phyloP scores from a whole-genome alignment of 192 early-diverging fungal species.

The Rhizophlyctis rosea region DNA sequence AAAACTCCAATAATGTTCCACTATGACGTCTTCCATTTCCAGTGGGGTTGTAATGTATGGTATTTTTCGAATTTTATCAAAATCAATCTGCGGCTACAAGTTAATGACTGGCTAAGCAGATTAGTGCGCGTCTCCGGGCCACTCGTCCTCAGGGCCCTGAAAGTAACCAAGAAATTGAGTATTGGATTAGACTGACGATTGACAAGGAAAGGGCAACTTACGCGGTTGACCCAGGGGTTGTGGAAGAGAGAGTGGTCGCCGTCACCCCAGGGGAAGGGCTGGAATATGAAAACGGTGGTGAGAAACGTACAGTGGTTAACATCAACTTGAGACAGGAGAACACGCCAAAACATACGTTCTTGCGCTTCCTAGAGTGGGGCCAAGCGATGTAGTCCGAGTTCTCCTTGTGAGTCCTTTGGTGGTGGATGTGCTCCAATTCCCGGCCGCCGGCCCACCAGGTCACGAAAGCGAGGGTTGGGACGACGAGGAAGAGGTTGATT shows the following conservation, averaged over 20 bases:
- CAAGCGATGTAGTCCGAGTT: constrained; percentile 37
- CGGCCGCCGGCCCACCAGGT: constrained; percentile 27
- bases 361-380: constrained; percentile 52
- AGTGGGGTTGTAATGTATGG: no score
- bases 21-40: no score
- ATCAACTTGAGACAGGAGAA: not conserved
- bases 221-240: constrained; percentile 38
- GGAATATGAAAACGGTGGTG: constrained; percentile 7
- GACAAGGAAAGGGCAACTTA: constrained; percentile 10
- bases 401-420: constrained; percentile 45
- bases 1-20: no score
- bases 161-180: no score
- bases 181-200: not conserved
- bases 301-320: not conserved
- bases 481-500: constrained; percentile 40
- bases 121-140: no score
- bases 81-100: no score
- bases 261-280: constrained; percentile 52
- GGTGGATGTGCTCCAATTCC: constrained; percentile 49
- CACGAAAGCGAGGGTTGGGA: constrained; percentile 42
- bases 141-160: constrained; percentile 9
- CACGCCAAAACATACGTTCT: constrained; percentile 30
- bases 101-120: no score
- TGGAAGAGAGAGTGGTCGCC: constrained; percentile 45
- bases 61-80: no score